Percentiles rank a stretch among this genome's conserved stretches.
phyloP scores from a whole-genome alignment of 2,329 filamentous ascomycete species.

The Calonectria multiphialidica region DNA sequence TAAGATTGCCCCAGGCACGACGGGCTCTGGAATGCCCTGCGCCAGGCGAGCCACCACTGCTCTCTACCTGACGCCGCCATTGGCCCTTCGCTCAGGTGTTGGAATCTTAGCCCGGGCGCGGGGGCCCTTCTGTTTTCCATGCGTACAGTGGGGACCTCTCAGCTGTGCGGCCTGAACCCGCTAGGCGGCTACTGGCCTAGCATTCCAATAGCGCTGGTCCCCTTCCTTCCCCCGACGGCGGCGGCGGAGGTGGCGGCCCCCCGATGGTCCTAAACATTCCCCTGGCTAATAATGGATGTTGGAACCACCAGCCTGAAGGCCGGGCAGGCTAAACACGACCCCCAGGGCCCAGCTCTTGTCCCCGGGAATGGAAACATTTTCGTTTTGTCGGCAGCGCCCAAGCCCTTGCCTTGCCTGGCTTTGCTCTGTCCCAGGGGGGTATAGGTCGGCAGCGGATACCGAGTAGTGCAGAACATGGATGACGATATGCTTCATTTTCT shows the following conservation, averaged over 20 bases:
- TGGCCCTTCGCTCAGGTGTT: slow-evolving; percentile 2
- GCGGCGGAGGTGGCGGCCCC: background rate
- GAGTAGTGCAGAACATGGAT: background rate
- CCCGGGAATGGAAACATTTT: slow-evolving; percentile 3
- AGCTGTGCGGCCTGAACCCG: background rate
- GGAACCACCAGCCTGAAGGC: background rate
- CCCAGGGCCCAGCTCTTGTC: background rate
- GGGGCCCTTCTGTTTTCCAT: slow-evolving; percentile 13
- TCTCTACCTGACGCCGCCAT: slow-evolving; percentile 12
- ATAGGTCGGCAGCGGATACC: background rate
- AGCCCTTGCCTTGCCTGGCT: background rate
- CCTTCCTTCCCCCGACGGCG: background rate
- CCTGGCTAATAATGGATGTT: slow-evolving; percentile 7
- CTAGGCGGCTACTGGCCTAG: background rate
- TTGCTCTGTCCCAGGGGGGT: background rate
- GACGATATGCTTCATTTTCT: background rate
- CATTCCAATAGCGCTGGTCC: background rate
- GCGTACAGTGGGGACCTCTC: slow-evolving; percentile 13
- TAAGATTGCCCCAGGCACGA: slow-evolving; percentile 6
- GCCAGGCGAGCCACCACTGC: background rate
- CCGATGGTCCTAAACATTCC: background rate
- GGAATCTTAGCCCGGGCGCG: background rate
- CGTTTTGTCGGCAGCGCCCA: background rate
- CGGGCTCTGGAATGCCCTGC: background rate
- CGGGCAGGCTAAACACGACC: background rate